These are phyloP conservation scores for Coccomyxa sp. DNA, from an alignment of 139 green algal species.

Conservation along the genomic window DNA sequence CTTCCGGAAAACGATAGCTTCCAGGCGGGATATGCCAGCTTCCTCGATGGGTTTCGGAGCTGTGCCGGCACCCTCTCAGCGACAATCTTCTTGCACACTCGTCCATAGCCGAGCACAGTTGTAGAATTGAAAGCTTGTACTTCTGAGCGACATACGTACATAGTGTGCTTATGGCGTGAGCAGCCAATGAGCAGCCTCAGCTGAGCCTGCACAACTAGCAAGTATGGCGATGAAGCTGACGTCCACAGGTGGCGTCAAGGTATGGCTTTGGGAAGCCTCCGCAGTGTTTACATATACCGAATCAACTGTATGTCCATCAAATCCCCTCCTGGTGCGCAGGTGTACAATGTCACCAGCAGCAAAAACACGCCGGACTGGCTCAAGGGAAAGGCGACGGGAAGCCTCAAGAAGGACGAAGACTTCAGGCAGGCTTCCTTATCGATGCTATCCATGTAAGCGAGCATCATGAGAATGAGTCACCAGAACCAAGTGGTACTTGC, in stretches of 20 bases:
- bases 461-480: slow-evolving; percentile 31
- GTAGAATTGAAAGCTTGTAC: too few relatives aligned
- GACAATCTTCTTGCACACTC: too few relatives aligned
- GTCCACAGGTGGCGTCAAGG: slow-evolving; percentile 91
- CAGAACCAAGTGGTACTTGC: neutral
- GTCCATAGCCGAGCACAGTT: too few relatives aligned
- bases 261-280: slow-evolving; percentile 18
- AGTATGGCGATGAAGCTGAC: slow-evolving; percentile 76
- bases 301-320: neutral
- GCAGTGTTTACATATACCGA: neutral
- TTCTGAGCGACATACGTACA: too few relatives aligned
- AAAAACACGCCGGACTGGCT: slow-evolving; percentile 89
- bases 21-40: too few relatives aligned
- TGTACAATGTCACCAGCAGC: slow-evolving; percentile 87
- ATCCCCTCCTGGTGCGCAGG: slow-evolving; percentile 35
- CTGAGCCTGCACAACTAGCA: neutral
- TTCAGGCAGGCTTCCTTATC: slow-evolving; percentile 32
- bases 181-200: neutral
- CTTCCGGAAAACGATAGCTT: too few relatives aligned
- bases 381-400: slow-evolving; percentile 78
- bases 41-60: too few relatives aligned
- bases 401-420: slow-evolving; percentile 79
- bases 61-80: too few relatives aligned
- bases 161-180: too few relatives aligned
- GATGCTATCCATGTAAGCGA: slow-evolving; percentile 81